phyloP scores from a whole-genome alignment of 345 rosid genomes.

The Corymbia maculata region DNA sequence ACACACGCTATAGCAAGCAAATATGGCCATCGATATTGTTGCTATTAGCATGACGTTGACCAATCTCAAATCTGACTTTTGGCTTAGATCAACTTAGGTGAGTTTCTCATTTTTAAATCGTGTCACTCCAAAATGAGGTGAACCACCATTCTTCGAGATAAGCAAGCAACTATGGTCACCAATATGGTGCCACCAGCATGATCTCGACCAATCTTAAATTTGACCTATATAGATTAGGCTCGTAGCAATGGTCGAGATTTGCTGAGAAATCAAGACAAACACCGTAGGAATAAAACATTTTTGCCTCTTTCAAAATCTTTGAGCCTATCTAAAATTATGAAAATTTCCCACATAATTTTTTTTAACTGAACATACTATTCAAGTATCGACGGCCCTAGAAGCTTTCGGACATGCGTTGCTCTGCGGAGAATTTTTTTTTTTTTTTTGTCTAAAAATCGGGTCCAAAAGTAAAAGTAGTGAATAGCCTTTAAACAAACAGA shows the following conservation, averaged over 20 bases:
- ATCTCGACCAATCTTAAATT: no score
- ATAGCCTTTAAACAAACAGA: accelerated
- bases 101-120: no score
- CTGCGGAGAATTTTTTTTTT: background rate
- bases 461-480: background rate
- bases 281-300: no score
- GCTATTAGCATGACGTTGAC: no score
- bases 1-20: no score
- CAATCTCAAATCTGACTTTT: no score
- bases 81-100: no score
- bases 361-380: background rate
- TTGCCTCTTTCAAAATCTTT: background rate
- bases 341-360: background rate
- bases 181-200: no score
- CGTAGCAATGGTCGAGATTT: background rate
- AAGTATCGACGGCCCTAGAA: accelerated
- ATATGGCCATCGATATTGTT: no score
- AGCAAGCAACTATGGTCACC: no score
- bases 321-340: background rate
- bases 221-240: background rate
- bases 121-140: no score
- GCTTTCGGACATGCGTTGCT: background rate
- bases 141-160: no score
- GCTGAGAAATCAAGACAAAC: background rate
- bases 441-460: background rate